Percentiles rank a stretch among this genome's conserved stretches.
These are phyloP conservation scores for Linum tenue DNA, from an alignment of 345 rosid genomes.

Conservation along the genomic window DNA sequence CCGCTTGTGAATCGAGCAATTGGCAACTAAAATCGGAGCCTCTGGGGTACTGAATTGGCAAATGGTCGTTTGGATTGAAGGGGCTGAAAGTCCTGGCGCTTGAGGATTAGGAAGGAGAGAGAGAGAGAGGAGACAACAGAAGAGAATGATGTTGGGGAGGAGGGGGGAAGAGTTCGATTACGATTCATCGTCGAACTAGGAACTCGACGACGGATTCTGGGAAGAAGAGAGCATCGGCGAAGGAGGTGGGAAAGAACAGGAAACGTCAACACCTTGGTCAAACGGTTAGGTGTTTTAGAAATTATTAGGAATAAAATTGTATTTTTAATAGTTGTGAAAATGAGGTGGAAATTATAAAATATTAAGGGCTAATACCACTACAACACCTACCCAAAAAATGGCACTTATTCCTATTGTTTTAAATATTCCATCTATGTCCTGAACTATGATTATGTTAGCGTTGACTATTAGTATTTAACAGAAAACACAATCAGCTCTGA, in stretches of 20 bases:
- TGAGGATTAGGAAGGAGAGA: constrained; percentile 30
- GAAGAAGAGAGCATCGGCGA: constrained; percentile 32
- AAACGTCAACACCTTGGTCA: constrained; percentile 35
- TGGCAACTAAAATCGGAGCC: constrained; percentile 36
- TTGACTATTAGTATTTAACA: too few species aligned
- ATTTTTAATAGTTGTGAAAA: too few species aligned
- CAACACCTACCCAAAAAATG: too few species aligned
- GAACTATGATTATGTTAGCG: too few species aligned
- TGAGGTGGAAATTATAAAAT: too few species aligned
- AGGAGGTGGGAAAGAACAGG: constrained; percentile 44
- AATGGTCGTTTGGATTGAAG: constrained; percentile 29
- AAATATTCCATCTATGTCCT: too few species aligned
- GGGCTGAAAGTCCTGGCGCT: constrained; percentile 77
- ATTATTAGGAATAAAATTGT: too few species aligned
- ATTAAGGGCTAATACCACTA: too few species aligned
- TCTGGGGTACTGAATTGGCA: constrained; percentile 26
- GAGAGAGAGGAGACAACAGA: constrained; percentile 13
- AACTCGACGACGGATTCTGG: constrained; percentile 41
- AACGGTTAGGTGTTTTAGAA: constrained; percentile 23
- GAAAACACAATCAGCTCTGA: too few species aligned
- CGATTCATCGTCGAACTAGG: constrained; percentile 21
- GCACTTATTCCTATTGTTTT: too few species aligned
- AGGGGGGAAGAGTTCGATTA: constrained; percentile 19
- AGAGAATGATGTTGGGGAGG: background rate
- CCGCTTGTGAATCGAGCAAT: constrained; percentile 14